phyloP scores from a whole-genome alignment of 2,329 filamentous ascomycete genomes.

The Orbilia quercus region DNA sequence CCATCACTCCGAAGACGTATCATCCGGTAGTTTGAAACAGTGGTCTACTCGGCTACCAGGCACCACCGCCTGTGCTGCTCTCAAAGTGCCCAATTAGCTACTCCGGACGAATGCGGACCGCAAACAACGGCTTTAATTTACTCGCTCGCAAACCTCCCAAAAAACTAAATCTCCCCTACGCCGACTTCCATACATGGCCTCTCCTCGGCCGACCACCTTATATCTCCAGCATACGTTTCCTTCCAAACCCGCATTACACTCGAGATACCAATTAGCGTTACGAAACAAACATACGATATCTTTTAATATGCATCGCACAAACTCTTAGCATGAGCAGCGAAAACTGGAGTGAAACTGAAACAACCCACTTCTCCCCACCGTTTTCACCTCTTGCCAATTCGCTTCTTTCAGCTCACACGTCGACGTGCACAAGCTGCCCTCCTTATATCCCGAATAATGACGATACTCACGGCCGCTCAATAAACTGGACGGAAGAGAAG shows the following conservation, averaged over 20 bases:
- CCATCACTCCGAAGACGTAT: conserved; percentile 10
- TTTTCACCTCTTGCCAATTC: conserved; percentile 16
- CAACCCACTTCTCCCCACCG: background rate
- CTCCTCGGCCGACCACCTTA: no score
- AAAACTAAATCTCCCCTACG: background rate
- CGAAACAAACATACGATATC: conserved; percentile 44
- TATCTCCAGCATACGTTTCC: conserved; percentile 19
- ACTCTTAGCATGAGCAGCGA: conserved; percentile 40
- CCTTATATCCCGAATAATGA: conserved; percentile 48
- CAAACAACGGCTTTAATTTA: background rate
- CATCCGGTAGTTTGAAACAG: background rate
- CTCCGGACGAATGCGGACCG: background rate
- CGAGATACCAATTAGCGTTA: conserved; percentile 55
- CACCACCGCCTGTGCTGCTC: background rate
- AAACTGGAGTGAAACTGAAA: background rate
- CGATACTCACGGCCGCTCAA: conserved; percentile 55
- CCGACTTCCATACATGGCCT: background rate
- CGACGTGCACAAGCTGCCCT: conserved; percentile 44
- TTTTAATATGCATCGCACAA: conserved; percentile 52
- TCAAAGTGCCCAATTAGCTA: background rate
- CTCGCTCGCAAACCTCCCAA: no score
- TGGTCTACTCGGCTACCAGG: background rate
- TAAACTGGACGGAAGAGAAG: conserved; percentile 55
- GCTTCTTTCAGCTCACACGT: conserved; percentile 52
- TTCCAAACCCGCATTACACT: conserved; percentile 46